A percentile compares a stretch with the other conserved stretches of the same genome.
These are phyloP conservation scores for Talaromyces funiculosus DNA, from an alignment of 2,329 filamentous ascomycete species.

Conservation along the genomic window DNA sequence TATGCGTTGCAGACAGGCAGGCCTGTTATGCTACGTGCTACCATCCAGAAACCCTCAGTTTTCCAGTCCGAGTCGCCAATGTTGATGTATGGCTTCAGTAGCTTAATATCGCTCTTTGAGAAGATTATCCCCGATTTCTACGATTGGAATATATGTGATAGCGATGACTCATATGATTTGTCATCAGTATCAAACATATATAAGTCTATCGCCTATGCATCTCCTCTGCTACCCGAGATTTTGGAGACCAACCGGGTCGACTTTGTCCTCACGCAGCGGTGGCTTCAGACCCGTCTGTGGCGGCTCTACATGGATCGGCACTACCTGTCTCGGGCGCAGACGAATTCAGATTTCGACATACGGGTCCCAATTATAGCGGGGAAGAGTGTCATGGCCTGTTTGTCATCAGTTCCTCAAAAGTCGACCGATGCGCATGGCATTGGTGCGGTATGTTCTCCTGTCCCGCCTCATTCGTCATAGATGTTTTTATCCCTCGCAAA, in stretches of 20 bases:
- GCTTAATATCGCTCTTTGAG: neutral
- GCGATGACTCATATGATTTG: neutral
- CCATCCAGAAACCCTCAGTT: neutral
- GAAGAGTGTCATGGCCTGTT: constrained; percentile 2
- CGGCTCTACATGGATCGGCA: constrained; percentile 1
- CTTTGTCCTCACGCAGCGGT: neutral
- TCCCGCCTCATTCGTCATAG: too few species aligned
- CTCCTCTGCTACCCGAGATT: neutral
- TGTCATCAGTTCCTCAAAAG: constrained; percentile 6
- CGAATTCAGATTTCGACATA: neutral
- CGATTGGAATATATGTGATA: neutral
- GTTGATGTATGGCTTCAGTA: constrained; percentile 1
- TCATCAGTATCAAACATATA: neutral
- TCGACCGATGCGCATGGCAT: constrained; percentile 2
- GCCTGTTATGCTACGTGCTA: neutral
- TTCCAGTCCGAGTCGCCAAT: neutral
- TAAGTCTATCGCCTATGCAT: neutral
- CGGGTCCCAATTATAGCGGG: neutral
- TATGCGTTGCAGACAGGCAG: constrained; percentile 5
- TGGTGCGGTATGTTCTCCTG: neutral
- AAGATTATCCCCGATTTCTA: constrained; percentile 1
- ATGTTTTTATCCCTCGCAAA: too few species aligned
- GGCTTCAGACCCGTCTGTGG: constrained; percentile 7
- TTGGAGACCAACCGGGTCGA: neutral
- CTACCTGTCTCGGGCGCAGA: neutral